Conservation (phyloP, 768 basidiomycete species). For the Guyanaporus albipodus region DNA sequence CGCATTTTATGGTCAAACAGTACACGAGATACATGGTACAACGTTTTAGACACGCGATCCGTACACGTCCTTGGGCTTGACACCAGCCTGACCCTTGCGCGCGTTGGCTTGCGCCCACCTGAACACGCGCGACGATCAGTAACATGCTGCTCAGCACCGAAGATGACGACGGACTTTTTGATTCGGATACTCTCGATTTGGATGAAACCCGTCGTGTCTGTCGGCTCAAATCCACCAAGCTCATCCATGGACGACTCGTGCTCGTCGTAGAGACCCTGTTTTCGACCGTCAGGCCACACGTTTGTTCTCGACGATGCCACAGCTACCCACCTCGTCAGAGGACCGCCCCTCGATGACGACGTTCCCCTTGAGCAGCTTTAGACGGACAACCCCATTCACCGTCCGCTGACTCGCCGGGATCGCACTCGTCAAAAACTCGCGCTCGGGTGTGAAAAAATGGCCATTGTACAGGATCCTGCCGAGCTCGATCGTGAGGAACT, state of each 20-base stretch:
- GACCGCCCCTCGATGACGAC: conserved; percentile 89
- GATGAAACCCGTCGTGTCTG: conserved; percentile 94
- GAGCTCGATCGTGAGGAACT: conserved; percentile 89
- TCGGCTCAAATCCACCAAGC: conserved; percentile 96
- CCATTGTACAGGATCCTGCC: conserved; percentile 96
- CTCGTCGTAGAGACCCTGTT: conserved; percentile 89
- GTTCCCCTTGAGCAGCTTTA: conserved; percentile 96
- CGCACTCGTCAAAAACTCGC: conserved; percentile 88
- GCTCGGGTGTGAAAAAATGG: conserved; percentile 99
- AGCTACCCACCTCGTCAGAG: conserved; percentile 66
- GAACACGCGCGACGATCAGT: too few species aligned
- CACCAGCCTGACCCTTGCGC: conserved; percentile 79
- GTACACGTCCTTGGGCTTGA: conserved; percentile 76
- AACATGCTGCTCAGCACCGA: conserved; percentile 2
- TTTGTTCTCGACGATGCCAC: neutral
- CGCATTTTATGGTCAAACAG: neutral
- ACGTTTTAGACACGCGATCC: conserved; percentile 47
- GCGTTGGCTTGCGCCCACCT: conserved; percentile 89
- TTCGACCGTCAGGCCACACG: neutral
- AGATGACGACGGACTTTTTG: conserved; percentile 68
- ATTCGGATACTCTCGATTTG: conserved; percentile 96
- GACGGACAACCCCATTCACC: conserved; percentile 87
- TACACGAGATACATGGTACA: conserved; percentile 1
- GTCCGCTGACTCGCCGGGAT: conserved; percentile 95
- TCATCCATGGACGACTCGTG: conserved; percentile 98